Percentiles rank a stretch among this genome's conserved stretches.
phyloP scores from a whole-genome alignment of 768 basidiomycete species.

The Chalciporus chontae region DNA sequence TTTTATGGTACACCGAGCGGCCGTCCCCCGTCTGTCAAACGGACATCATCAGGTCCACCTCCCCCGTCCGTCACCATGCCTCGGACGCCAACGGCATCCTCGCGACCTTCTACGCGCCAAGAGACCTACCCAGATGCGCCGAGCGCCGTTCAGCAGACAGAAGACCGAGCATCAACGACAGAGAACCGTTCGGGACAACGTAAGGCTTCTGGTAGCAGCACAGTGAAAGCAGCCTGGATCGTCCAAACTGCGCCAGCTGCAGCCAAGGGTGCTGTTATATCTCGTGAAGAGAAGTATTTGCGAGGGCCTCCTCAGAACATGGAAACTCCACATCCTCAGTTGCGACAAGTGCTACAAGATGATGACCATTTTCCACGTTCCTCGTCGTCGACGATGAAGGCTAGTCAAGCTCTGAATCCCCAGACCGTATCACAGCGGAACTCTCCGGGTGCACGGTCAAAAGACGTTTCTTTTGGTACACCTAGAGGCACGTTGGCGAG shows the following conservation, averaged over 20 bases:
- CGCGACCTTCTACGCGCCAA: constrained; percentile 27
- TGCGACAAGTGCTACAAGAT: constrained; percentile 32
- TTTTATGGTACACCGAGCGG: constrained; percentile 11
- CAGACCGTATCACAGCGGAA: constrained; percentile 24
- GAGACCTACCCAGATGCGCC: constrained; percentile 9
- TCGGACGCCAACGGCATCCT: constrained; percentile 21
- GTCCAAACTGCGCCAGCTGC: constrained; percentile 27
- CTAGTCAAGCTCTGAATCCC: constrained; percentile 21
- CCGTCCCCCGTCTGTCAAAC: constrained; percentile 13
- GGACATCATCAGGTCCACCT: constrained; percentile 18
- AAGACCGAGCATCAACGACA: constrained; percentile 9
- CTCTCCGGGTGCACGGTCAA: constrained; percentile 14
- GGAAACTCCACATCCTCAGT: constrained; percentile 25
- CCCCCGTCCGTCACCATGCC: constrained; percentile 20
- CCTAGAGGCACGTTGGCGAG: constrained; percentile 20
- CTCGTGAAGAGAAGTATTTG: constrained; percentile 30
- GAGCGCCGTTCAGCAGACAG: constrained; percentile 6
- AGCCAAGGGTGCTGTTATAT: constrained; percentile 15
- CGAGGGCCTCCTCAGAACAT: constrained; percentile 14
- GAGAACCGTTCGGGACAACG: constrained; percentile 12
- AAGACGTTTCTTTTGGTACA: constrained; percentile 18
- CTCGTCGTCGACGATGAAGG: constrained; percentile 27
- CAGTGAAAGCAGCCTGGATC: constrained; percentile 31
- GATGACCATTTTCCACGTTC: constrained; percentile 20
- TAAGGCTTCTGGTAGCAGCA: constrained; percentile 17